A percentile compares a stretch with the other conserved stretches of the same genome.
These are phyloP conservation scores for Starmera caribaea DNA, from an alignment of 805 yeast genomes.

Conservation along the genomic window DNA sequence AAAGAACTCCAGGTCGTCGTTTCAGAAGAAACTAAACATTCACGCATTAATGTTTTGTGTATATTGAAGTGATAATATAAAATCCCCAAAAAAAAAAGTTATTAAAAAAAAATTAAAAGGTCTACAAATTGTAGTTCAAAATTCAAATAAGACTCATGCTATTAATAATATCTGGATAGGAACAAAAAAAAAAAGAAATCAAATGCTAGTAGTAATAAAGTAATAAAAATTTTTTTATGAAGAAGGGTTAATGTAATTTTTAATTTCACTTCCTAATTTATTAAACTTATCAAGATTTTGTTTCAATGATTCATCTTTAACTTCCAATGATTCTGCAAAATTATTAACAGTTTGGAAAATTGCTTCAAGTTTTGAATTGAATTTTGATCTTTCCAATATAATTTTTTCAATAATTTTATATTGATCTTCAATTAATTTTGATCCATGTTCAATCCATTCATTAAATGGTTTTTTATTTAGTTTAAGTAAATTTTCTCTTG, in stretches of 20 bases:
- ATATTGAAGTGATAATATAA: conserved; percentile 4
- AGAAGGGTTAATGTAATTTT: conserved; percentile 20
- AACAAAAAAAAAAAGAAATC: conserved; percentile 1
- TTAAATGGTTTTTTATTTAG: conserved; percentile 16
- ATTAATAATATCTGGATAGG: too few species aligned
- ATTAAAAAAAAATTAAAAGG: too few species aligned
- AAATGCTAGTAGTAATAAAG: conserved; percentile 1
- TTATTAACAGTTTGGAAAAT: conserved; percentile 29
- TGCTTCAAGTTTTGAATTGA: conserved; percentile 28
- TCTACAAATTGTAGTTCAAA: too few species aligned
- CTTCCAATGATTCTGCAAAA: conserved; percentile 23
- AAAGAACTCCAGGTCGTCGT: conserved; percentile 82
- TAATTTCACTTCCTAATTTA: conserved; percentile 32
- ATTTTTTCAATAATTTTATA: conserved; percentile 23
- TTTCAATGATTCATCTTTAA: conserved; percentile 23
- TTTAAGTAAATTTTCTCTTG: conserved; percentile 17
- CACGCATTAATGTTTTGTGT: conserved; percentile 9
- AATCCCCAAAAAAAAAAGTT: too few species aligned
- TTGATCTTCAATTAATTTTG: conserved; percentile 23
- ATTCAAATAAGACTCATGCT: too few species aligned
- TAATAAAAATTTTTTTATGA: neutral
- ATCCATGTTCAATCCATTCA: conserved; percentile 31
- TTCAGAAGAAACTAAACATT: conserved; percentile 66
- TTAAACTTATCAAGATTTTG: conserved; percentile 27
- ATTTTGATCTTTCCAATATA: conserved; percentile 27